Evolutionary conservation across 208 protist species (phyloP).

Genomic region (Borovskyia barvae): DNA sequence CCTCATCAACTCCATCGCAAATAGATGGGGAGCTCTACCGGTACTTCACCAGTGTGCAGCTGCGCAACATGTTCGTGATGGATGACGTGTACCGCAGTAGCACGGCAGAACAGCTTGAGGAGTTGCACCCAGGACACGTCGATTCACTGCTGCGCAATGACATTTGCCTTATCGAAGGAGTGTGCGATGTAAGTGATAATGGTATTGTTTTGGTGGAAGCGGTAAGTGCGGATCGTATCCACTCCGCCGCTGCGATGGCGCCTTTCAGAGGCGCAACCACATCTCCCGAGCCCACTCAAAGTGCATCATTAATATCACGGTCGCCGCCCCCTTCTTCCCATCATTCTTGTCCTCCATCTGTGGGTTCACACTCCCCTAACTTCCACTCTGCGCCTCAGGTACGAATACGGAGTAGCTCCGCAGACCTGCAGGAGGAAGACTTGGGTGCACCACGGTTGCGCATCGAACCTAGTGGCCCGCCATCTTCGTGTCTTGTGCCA

Average conservation of each 20-base stretch:
- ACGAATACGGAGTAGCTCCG: too few species aligned
- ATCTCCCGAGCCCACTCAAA: too few species aligned
- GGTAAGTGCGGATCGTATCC: too few species aligned
- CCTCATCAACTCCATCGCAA: background rate
- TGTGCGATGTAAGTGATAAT: constrained; percentile 76
- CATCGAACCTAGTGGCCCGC: too few species aligned
- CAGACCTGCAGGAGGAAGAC: too few species aligned
- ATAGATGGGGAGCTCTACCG: constrained; percentile 37
- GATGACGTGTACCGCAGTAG: constrained; percentile 44
- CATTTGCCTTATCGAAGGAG: constrained; percentile 23
- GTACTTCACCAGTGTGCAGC: constrained; percentile 85
- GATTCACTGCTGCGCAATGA: constrained; percentile 8
- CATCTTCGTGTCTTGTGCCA: too few species aligned
- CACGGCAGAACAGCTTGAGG: constrained; percentile 67
- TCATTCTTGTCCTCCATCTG: too few species aligned
- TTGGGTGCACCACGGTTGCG: too few species aligned
- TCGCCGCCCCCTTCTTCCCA: too few species aligned
- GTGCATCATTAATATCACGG: too few species aligned
- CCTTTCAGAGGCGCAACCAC: background rate
- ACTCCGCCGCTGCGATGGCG: constrained; percentile 4
- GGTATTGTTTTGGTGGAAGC: constrained; percentile 49
- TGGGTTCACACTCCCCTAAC: too few species aligned
- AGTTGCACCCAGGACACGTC: constrained; percentile 53
- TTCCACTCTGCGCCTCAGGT: too few species aligned
- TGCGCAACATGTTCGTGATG: constrained; percentile 79